These are phyloP conservation scores for Blastocystis sp. DNA, from an alignment of 352 stramenopile genomes.

Conservation along the genomic window DNA sequence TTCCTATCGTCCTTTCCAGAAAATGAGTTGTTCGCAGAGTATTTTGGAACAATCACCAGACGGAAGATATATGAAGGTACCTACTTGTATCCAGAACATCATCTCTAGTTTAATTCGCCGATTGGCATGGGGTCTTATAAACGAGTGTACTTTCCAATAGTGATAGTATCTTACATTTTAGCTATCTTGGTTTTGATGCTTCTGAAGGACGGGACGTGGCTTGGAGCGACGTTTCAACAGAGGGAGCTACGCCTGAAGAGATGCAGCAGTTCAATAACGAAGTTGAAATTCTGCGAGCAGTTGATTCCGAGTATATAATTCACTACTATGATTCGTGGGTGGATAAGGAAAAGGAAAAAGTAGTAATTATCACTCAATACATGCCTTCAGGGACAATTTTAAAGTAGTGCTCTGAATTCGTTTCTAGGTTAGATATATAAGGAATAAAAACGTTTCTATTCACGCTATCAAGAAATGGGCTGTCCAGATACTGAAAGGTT, in stretches of 20 bases:
- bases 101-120: constrained; percentile 6
- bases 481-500: constrained; percentile 77
- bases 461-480: constrained; percentile 75
- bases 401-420: constrained; percentile 63
- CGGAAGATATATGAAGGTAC: not conserved
- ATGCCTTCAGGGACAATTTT: constrained; percentile 88
- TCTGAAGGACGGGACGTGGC: constrained; percentile 96
- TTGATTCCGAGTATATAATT: constrained; percentile 98
- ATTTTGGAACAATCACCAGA: constrained; percentile 32
- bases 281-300: constrained; percentile 87
- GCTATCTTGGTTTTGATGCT: constrained; percentile 91
- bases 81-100: not conserved
- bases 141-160: constrained; percentile 72
- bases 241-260: constrained; percentile 83
- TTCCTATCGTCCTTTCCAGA: not conserved
- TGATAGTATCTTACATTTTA: not conserved
- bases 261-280: constrained; percentile 90
- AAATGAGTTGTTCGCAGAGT: not conserved
- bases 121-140: constrained; percentile 71
- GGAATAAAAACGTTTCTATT: constrained; percentile 65
- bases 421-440: constrained; percentile 24
- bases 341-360: constrained; percentile 91
- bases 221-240: constrained; percentile 96
- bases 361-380: constrained; percentile 98
- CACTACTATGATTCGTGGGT: constrained; percentile 97